phyloP scores from a whole-genome alignment of 495 filamentous ascomycete genomes.

The Neurospora cerealis region DNA sequence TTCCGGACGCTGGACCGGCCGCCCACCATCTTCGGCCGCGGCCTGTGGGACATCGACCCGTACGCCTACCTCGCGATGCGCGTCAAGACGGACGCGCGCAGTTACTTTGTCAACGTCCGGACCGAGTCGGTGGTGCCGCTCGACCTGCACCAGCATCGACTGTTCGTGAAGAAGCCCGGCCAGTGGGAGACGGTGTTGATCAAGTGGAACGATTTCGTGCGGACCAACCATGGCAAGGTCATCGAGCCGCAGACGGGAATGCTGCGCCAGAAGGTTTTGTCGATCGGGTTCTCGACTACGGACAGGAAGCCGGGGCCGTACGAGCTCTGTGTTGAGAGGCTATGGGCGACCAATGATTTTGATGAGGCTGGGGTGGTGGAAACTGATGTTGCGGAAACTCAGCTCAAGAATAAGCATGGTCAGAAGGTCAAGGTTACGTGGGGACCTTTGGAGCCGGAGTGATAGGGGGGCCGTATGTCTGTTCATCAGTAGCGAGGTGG shows the following conservation, averaged over 20 bases:
- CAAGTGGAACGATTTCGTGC: slow-evolving; percentile 83
- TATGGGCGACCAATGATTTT: slow-evolving; percentile 68
- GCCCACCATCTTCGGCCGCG: slow-evolving; percentile 65
- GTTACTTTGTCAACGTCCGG: slow-evolving; percentile 92
- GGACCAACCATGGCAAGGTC: slow-evolving; percentile 83
- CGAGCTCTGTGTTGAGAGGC: slow-evolving; percentile 68
- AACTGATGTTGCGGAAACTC: not conserved
- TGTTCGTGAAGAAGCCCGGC: slow-evolving; percentile 71
- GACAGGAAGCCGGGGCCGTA: slow-evolving; percentile 82
- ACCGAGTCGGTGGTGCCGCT: slow-evolving; percentile 86
- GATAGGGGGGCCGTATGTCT: not conserved
- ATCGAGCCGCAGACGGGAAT: slow-evolving; percentile 88
- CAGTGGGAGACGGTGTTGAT: slow-evolving; percentile 91
- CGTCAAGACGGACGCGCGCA: slow-evolving; percentile 82
- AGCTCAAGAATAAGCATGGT: slow-evolving; percentile 39
- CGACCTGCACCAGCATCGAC: slow-evolving; percentile 88
- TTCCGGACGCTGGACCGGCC: slow-evolving; percentile 61
- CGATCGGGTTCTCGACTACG: slow-evolving; percentile 77
- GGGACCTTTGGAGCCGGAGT: slow-evolving; percentile 7
- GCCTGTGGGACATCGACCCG: slow-evolving; percentile 79
- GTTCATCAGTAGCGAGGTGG: not conserved
- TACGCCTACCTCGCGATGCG: slow-evolving; percentile 81
- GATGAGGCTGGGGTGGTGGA: slow-evolving; percentile 24
- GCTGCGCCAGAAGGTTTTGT: slow-evolving; percentile 70
- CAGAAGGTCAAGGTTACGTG: slow-evolving; percentile 34